Evolutionary conservation across 768 basidiomycete genomes (phyloP).

Genomic region (Boletus barrowsii): DNA sequence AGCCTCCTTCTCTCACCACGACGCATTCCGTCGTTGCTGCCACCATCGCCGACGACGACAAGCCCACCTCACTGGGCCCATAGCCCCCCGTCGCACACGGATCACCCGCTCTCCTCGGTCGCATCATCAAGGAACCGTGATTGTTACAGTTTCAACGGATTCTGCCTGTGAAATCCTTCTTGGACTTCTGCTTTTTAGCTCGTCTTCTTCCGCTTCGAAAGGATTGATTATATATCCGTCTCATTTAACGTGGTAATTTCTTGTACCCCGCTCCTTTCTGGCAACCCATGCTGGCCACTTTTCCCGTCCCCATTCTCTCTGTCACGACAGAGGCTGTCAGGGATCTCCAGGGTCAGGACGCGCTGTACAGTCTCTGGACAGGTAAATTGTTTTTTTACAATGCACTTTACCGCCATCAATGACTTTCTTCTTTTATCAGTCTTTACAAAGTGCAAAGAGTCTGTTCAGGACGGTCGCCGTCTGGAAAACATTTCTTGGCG

Average conservation of each 20-base stretch:
- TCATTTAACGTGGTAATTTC: conserved; percentile 6
- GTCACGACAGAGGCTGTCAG: conserved; percentile 63
- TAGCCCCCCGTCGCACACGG: conserved; percentile 11
- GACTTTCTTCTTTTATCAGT: conserved; percentile 42
- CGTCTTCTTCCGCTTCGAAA: conserved; percentile 14
- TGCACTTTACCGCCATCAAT: not conserved
- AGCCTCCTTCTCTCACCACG: conserved; percentile 20
- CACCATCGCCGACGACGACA: conserved; percentile 13
- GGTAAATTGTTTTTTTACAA: conserved; percentile 36
- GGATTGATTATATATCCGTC: conserved; percentile 20
- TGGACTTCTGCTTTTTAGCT: conserved; percentile 9
- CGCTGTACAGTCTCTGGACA: conserved; percentile 65
- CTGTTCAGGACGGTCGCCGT: conserved; percentile 73
- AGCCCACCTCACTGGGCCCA: not conserved
- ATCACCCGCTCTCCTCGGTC: conserved; percentile 24
- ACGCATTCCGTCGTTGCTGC: conserved; percentile 4
- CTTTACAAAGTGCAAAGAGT: conserved; percentile 80
- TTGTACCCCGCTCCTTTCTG: conserved; percentile 9
- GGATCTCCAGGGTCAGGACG: conserved; percentile 66
- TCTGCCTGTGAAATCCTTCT: conserved; percentile 17
- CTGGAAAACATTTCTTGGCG: conserved; percentile 90
- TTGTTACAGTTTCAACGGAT: conserved; percentile 20
- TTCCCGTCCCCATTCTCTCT: conserved; percentile 65
- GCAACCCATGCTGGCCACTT: conserved; percentile 43
- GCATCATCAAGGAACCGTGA: conserved; percentile 28